phyloP scores from a whole-genome alignment of 768 basidiomycete species.

The Auricularia sp. region DNA sequence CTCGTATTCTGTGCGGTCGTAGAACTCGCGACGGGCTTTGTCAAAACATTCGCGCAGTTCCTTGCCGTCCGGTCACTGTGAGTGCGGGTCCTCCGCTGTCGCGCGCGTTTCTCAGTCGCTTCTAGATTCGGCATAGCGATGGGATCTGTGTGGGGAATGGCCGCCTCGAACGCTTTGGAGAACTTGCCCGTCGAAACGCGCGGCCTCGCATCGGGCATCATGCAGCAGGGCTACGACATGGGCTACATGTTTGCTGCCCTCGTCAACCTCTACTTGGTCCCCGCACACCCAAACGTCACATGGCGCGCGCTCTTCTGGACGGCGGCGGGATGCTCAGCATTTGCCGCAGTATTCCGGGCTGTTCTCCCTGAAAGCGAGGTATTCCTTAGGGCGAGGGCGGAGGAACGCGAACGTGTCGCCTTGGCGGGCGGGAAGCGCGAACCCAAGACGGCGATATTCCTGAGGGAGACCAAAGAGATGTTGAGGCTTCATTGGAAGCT shows the following conservation, averaged over 20 bases:
- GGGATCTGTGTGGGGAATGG: slow-evolving; percentile 85
- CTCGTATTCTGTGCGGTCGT: slow-evolving; percentile 60
- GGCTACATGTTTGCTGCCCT: slow-evolving; percentile 81
- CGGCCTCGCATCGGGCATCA: slow-evolving; percentile 72
- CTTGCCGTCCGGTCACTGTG: slow-evolving; percentile 76
- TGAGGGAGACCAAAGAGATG: slow-evolving; percentile 66
- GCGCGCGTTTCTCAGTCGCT: slow-evolving; percentile 14
- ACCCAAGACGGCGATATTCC: slow-evolving; percentile 59
- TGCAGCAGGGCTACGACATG: slow-evolving; percentile 84
- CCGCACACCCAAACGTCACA: slow-evolving; percentile 28
- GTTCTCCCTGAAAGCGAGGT: slow-evolving; percentile 68
- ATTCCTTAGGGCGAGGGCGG: slow-evolving; percentile 56
- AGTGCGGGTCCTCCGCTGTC: slow-evolving; percentile 25
- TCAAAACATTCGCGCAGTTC: slow-evolving; percentile 66
- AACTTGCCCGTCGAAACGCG: slow-evolving; percentile 81
- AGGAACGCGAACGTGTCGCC: slow-evolving; percentile 27
- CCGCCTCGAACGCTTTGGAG: slow-evolving; percentile 75
- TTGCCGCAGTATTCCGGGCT: slow-evolving; percentile 57
- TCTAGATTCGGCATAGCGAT: slow-evolving; percentile 46
- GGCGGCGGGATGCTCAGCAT: slow-evolving; percentile 55
- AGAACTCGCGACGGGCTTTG: slow-evolving; percentile 75
- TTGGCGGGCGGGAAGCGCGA: slow-evolving; percentile 13
- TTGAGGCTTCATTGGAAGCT: slow-evolving; percentile 71
- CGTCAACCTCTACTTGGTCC: slow-evolving; percentile 61
- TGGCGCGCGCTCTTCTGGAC: slow-evolving; percentile 85